Evolutionary conservation across 345 rosid genomes (phyloP).

Genomic region (Citrus mangshanensis): DNA sequence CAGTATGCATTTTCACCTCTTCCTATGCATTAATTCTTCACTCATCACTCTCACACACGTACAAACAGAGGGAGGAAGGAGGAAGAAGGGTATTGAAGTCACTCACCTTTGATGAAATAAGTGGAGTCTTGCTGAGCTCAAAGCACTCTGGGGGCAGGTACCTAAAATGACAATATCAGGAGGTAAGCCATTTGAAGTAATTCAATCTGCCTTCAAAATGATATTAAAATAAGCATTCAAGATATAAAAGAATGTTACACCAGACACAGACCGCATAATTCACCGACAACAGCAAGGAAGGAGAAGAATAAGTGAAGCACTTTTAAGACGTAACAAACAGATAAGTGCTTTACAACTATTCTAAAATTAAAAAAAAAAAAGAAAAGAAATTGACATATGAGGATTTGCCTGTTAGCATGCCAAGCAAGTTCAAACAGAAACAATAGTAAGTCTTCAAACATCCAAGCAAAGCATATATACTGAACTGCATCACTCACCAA

Average conservation of each 20-base stretch:
- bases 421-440: neutral
- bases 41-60: neutral
- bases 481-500: conserved; percentile 56
- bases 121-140: conserved; percentile 84
- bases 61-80: neutral
- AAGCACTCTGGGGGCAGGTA: conserved; percentile 99
- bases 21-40: neutral
- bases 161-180: conserved; percentile 42
- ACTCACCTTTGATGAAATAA: conserved; percentile 95
- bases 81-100: neutral
- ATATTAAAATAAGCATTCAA: neutral
- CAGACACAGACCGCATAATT: neutral
- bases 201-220: neutral
- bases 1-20: neutral
- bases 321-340: neutral
- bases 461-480: conserved; percentile 5
- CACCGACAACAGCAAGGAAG: neutral
- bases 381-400: neutral
- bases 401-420: neutral
- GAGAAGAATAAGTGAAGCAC: neutral
- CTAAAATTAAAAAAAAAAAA: neutral
- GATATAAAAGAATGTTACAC: neutral
- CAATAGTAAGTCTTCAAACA: neutral
- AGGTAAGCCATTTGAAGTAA: neutral
- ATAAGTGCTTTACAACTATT: neutral